phyloP scores from a whole-genome alignment of 73 alveolate genomes.

The Paraurostyla sp. region DNA sequence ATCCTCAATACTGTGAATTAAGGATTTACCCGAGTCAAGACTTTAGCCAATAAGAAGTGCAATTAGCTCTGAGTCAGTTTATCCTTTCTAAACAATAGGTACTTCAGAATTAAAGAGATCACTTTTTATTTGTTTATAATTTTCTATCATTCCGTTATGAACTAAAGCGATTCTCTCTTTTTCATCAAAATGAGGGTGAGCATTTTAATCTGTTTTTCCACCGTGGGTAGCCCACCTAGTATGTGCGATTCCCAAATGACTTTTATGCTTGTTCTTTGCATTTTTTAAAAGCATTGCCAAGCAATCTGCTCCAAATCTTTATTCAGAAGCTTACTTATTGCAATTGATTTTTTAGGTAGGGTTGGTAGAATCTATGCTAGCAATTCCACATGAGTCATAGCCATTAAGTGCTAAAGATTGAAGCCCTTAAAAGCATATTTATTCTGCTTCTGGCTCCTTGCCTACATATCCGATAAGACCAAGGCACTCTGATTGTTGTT shows the following conservation, averaged over 20 bases:
- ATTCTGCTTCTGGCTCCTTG: constrained; percentile 78
- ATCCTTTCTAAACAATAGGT: background rate
- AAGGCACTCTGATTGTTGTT: too few species aligned
- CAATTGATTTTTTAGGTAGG: background rate
- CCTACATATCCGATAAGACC: constrained; percentile 90
- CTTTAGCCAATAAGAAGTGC: constrained; percentile 55
- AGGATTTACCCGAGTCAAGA: constrained; percentile 14
- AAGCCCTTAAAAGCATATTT: constrained; percentile 80
- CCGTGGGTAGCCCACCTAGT: constrained; percentile 80
- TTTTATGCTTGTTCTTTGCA: background rate
- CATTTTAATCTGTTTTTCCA: constrained; percentile 37
- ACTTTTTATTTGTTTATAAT: constrained; percentile 6
- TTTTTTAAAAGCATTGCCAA: background rate
- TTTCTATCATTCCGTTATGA: constrained; percentile 68
- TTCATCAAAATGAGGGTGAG: constrained; percentile 54
- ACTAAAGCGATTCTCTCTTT: constrained; percentile 44
- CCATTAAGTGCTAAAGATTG: constrained; percentile 80
- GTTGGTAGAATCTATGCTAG: constrained; percentile 71
- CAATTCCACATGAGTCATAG: constrained; percentile 93
- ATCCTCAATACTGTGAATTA: background rate
- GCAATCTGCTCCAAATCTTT: constrained; percentile 37
- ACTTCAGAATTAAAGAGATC: background rate
- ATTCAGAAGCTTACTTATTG: background rate
- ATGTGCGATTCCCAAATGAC: constrained; percentile 57
- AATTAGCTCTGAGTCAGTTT: constrained; percentile 69